Evolutionary conservation across 768 basidiomycete genomes (phyloP).

Genomic region (Suillus subalutaceus): DNA sequence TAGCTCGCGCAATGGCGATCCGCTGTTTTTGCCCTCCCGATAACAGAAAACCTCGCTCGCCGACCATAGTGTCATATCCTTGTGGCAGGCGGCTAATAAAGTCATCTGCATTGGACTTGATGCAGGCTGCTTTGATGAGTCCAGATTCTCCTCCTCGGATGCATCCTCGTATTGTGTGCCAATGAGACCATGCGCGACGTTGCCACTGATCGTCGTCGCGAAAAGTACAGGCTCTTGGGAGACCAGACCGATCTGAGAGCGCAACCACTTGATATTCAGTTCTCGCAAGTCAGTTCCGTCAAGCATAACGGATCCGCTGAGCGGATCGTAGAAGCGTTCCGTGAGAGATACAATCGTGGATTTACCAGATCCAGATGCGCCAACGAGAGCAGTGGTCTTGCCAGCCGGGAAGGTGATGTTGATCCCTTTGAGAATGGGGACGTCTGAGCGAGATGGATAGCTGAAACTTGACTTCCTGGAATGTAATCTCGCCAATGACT

Average conservation of each 20-base stretch:
- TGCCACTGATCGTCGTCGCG: conserved; percentile 47
- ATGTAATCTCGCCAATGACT: conserved; percentile 48
- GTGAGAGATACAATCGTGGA: conserved; percentile 47
- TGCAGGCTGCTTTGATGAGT: conserved; percentile 48
- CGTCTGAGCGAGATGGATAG: conserved; percentile 51
- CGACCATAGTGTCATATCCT: conserved; percentile 54
- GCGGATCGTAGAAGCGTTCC: conserved; percentile 57
- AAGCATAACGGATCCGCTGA: conserved; percentile 42
- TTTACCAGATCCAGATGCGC: conserved; percentile 42
- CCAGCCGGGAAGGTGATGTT: conserved; percentile 44
- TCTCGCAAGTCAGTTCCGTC: conserved; percentile 48
- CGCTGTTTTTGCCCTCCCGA: conserved; percentile 56
- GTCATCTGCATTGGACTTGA: conserved; percentile 55
- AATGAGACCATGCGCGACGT: conserved; percentile 51
- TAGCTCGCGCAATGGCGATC: conserved; percentile 52
- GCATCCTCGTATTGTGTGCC: conserved; percentile 43
- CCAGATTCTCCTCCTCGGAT: conserved; percentile 43
- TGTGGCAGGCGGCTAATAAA: conserved; percentile 50
- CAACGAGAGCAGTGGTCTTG: conserved; percentile 43
- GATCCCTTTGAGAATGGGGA: conserved; percentile 52
- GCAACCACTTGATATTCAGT: conserved; percentile 52
- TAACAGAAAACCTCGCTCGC: conserved; percentile 50
- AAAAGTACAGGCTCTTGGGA: conserved; percentile 55
- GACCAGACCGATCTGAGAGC: conserved; percentile 53
- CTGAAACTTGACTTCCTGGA: conserved; percentile 54